These are phyloP conservation scores for Laguncularia racemosa DNA, from an alignment of 345 rosid genomes.

Conservation along the genomic window DNA sequence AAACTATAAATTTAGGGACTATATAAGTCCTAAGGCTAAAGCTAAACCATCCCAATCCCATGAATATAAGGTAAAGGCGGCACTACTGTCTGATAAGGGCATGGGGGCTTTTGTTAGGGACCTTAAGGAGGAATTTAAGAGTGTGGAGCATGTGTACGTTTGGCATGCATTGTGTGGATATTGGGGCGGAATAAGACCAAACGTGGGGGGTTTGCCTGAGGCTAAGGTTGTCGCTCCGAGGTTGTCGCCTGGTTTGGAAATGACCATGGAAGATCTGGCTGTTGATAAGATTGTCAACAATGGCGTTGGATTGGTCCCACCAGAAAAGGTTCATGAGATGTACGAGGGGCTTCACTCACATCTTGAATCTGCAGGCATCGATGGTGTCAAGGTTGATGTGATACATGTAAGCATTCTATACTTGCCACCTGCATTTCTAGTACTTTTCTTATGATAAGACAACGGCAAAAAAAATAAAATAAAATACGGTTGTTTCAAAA, in stretches of 20 bases:
- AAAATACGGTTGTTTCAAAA: no score
- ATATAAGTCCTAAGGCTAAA: conserved; percentile 45
- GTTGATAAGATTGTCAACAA: conserved; percentile 77
- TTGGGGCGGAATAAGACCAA: conserved; percentile 92
- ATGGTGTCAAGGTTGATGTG: conserved; percentile 97
- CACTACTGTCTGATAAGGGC: conserved; percentile 29
- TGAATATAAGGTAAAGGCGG: no score
- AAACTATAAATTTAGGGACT: conserved; percentile 77
- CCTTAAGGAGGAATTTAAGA: conserved; percentile 66
- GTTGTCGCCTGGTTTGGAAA: conserved; percentile 64
- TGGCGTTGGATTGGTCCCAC: conserved; percentile 68
- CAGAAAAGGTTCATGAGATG: conserved; percentile 57
- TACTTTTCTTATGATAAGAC: background rate
- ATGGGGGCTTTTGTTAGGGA: conserved; percentile 79
- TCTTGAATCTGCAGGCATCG: conserved; percentile 56
- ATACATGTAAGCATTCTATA: conserved; percentile 60
- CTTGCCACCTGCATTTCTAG: no score
- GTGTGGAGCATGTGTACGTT: conserved; percentile 74
- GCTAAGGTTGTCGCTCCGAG: conserved; percentile 35
- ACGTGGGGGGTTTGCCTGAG: conserved; percentile 53
- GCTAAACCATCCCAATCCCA: conserved; percentile 2
- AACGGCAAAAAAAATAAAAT: no score
- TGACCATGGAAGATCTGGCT: conserved; percentile 85
- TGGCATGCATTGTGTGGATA: conserved; percentile 98
- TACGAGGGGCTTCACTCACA: conserved; percentile 86